These are phyloP conservation scores for Triticum dicoccoides DNA, from an alignment of 176 grass and related monocot species.

Conservation along the genomic window DNA sequence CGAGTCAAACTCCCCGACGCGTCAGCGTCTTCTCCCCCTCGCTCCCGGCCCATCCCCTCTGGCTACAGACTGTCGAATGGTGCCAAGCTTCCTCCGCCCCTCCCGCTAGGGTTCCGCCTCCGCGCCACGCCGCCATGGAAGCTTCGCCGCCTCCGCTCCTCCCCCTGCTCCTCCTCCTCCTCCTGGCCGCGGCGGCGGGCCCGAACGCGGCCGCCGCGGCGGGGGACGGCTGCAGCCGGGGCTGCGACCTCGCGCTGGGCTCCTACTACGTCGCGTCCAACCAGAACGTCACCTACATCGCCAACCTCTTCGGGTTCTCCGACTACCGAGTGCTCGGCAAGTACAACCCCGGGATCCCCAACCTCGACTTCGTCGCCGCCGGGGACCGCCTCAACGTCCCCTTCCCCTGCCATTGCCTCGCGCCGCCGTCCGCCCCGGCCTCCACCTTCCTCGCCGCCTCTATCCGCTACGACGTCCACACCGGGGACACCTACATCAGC, in stretches of 20 bases:
- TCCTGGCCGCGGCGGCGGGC: not conserved
- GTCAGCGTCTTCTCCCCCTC: constrained; percentile 15
- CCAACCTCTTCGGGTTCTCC: constrained; percentile 25
- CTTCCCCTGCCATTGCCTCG: constrained; percentile 25
- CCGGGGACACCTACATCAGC: constrained; percentile 1
- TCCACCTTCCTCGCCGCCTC: constrained; percentile 30
- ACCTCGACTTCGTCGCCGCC: not conserved
- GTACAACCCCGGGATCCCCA: constrained; percentile 35
- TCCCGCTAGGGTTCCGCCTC: constrained; percentile 6
- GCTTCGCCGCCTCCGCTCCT: too few relatives aligned
- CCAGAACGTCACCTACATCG: constrained; percentile 55
- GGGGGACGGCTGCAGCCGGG: not conserved
- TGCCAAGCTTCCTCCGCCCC: not conserved
- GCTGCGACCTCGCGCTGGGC: constrained; percentile 49
- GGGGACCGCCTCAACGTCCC: not conserved
- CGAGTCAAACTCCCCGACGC: constrained; percentile 36
- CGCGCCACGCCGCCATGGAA: not conserved
- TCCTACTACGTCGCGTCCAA: constrained; percentile 39
- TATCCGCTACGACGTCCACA: not conserved
- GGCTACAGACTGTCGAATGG: not conserved
- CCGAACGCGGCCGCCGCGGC: not conserved
- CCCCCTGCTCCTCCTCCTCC: not conserved
- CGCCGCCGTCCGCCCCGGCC: not conserved
- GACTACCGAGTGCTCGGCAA: not conserved
- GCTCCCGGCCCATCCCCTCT: not conserved